phyloP scores from a whole-genome alignment of 164 flowering plant genomes.

The Stephania cephalantha region DNA sequence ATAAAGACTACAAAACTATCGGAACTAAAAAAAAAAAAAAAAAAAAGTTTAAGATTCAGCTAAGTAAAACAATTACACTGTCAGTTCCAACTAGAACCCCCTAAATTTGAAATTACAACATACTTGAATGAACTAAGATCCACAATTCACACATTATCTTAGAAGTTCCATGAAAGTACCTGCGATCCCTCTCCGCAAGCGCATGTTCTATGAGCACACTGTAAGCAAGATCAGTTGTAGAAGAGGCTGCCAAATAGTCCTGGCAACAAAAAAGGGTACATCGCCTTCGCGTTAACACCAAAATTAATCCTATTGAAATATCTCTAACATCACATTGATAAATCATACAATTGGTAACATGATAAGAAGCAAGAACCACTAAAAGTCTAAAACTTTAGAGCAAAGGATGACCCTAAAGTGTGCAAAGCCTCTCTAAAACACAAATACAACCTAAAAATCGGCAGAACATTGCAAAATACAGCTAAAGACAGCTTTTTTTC shows the following conservation, averaged over 20 bases:
- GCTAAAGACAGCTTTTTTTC: not conserved
- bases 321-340: not conserved
- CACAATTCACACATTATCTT: not conserved
- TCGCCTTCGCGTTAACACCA: not conserved
- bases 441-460: not conserved
- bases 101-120: not conserved
- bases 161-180: constrained; percentile 37
- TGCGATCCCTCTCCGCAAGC: constrained; percentile 92
- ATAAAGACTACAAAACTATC: not conserved
- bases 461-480: not conserved
- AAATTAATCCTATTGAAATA: not conserved
- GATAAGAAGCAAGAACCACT: not conserved
- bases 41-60: not conserved
- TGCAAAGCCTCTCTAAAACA: constrained; percentile 3
- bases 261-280: constrained; percentile 29
- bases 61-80: not conserved
- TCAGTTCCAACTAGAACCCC: not conserved
- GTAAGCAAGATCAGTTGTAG: constrained; percentile 84
- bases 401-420: not conserved
- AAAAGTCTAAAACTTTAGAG: not conserved
- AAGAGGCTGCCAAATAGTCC: constrained; percentile 75
- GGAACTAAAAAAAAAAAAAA: too few relatives aligned
- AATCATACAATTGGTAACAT: not conserved
- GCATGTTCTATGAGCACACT: constrained; percentile 84
- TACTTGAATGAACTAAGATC: not conserved